Percentiles rank a stretch among this genome's conserved stretches.
Evolutionary conservation across 2,329 filamentous ascomycete genomes (phyloP).

Genomic region (Beauveria brongniartii): DNA sequence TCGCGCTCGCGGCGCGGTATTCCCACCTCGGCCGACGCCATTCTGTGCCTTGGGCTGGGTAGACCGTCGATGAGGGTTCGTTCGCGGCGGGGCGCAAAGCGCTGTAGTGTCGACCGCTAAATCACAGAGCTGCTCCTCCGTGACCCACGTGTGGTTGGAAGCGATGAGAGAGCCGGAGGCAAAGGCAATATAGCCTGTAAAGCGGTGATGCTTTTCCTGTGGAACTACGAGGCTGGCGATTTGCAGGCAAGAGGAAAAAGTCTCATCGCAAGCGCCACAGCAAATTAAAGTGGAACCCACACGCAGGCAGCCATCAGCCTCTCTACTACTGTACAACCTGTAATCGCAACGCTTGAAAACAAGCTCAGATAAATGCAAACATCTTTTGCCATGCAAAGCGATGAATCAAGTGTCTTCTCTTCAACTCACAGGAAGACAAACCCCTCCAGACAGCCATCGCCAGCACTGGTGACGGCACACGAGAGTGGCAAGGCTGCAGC

Average conservation of each 20-base stretch:
- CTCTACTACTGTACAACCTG: not conserved
- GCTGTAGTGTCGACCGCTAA: not conserved
- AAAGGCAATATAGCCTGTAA: not conserved
- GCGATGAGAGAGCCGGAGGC: not conserved
- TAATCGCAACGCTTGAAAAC: not conserved
- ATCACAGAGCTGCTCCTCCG: not conserved
- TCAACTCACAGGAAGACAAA: too few relatives aligned
- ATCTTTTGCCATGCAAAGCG: not conserved
- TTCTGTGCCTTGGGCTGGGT: slow-evolving; percentile 16
- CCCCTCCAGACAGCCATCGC: not conserved
- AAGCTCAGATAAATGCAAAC: not conserved
- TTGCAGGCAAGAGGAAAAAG: not conserved
- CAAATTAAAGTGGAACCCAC: not conserved
- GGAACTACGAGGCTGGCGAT: not conserved
- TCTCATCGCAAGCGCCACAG: not conserved
- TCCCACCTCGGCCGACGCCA: slow-evolving; percentile 39
- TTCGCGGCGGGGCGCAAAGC: not conserved
- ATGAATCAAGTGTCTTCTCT: not conserved
- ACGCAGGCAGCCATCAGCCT: not conserved
- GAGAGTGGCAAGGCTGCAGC: not conserved
- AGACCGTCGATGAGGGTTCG: not conserved
- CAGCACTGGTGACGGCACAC: not conserved
- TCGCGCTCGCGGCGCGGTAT: slow-evolving; percentile 31
- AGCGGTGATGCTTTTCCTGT: not conserved
- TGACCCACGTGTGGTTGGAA: too few relatives aligned